phyloP scores from a whole-genome alignment of 75 land plant genomes.

The Pinus albicaulis region DNA sequence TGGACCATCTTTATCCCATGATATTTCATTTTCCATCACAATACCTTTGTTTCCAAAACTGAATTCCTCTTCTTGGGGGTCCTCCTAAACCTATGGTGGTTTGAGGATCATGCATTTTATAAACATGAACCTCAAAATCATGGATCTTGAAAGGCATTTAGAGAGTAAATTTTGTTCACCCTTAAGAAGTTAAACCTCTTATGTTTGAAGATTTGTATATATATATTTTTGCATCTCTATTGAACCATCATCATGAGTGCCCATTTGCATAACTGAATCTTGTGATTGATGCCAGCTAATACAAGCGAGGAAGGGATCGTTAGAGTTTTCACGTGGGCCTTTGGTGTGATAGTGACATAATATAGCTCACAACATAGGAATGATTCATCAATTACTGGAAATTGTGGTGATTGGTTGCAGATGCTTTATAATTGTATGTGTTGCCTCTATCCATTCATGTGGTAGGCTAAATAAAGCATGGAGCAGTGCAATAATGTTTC shows the following conservation, averaged over 20 bases:
- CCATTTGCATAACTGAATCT: no score
- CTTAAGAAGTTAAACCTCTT: background rate
- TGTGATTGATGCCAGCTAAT: no score
- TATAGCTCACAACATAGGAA: no score
- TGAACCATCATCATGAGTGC: no score
- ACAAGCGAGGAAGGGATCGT: no score
- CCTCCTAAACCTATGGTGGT: background rate
- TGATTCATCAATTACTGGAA: no score
- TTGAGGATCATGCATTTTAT: no score
- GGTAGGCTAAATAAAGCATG: slow-evolving; percentile 84
- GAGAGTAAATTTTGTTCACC: background rate
- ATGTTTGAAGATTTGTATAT: background rate
- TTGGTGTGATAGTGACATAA: no score
- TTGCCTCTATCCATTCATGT: slow-evolving; percentile 91
- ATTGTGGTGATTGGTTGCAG: slow-evolving; percentile 83
- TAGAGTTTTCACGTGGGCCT: no score
- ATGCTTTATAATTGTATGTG: slow-evolving; percentile 72
- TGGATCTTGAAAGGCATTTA: background rate
- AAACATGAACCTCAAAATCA: background rate
- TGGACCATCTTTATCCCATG: slow-evolving; percentile 24
- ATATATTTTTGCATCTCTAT: background rate
- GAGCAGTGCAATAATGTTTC: slow-evolving; percentile 79
- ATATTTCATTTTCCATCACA: background rate
- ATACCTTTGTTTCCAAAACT: slow-evolving; percentile 33
- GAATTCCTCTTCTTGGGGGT: slow-evolving; percentile 14